phyloP scores from a whole-genome alignment of 345 rosid species.

The Pistacia vera region DNA sequence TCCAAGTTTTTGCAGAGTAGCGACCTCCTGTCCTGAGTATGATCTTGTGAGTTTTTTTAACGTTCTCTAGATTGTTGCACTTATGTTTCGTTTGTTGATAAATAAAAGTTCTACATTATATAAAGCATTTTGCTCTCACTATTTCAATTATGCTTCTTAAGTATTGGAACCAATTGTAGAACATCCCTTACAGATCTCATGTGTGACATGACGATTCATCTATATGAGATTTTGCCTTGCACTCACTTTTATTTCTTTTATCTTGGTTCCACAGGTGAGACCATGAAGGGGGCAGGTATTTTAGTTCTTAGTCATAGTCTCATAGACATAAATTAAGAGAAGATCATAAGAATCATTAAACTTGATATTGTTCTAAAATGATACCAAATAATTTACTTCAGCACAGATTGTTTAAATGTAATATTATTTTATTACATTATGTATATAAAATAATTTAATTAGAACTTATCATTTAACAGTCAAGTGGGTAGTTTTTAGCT shows the following conservation, averaged over 20 bases:
- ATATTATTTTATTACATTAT: not conserved
- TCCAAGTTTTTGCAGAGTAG: not conserved
- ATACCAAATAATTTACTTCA: not conserved
- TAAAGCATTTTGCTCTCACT: not conserved
- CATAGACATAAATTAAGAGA: no score
- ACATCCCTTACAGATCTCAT: not conserved
- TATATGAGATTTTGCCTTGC: no score
- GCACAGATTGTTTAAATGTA: not conserved
- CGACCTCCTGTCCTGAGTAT: not conserved
- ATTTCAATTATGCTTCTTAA: not conserved
- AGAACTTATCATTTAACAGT: not conserved
- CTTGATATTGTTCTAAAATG: not conserved
- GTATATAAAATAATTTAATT: no score
- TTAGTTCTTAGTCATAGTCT: no score
- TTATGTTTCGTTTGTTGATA: not conserved
- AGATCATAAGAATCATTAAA: no score
- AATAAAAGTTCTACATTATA: not conserved
- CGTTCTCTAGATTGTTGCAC: not conserved
- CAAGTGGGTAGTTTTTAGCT: not conserved
- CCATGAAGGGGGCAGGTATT: not conserved
- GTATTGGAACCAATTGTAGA: not conserved
- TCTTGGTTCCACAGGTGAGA: not conserved
- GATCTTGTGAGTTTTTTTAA: not conserved
- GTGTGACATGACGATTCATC: not conserved
- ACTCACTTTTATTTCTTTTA: not conserved